Base-by-base conservation (phyloP, 129 eudicot species). In the Centaurea solstitialis region DNA sequence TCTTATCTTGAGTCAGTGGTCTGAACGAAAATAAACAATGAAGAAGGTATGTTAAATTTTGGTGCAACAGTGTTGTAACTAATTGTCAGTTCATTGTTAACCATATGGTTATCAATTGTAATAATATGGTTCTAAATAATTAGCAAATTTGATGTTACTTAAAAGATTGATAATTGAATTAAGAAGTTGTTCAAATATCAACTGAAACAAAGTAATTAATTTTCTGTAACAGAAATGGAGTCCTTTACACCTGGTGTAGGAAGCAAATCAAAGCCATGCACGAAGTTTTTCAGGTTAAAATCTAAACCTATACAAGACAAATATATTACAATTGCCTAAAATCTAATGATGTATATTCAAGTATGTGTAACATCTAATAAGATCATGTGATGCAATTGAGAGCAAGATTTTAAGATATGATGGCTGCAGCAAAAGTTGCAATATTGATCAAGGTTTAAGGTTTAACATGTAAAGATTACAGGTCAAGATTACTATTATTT, bases 251-350 rank as follows among this genome's bases (percentile, higher is more conserved):
- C 89, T 83, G 96, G 97, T 93, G 90, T 93, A 90, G 96, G 97
- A 87, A 90, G 96, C 96, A 93, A 93, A 93, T 90, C 93, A 86
- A 93, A 90, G 97, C 97, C 97, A 68, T 93, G 97, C 96, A 93
- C 81, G 87, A 93, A 93, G 96, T 93, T 93, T 89, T 93, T 90
- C 97, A 89, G 93, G 93, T 89, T 89, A 10, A 77, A 82, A 84
- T 75, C 84, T 76, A 76, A 79, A 87, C 74, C 84, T 62, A 80
- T 59, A 20, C 62, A 75, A 87, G 70, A 47, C 59, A 79, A 85
- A 59, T 82, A 79, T 72, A 33, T 15, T 61, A 61, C 83, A 62
- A 78, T 75, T 78, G 65, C n/a, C 65, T 57, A 57, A 28, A 82
- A 57, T 76, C 22, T 17, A 18, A 50, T 12, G 40, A 13, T 43